Evolutionary conservation across 202 grass and related monocot genomes (phyloP).

Genomic region (Setaria italica): DNA sequence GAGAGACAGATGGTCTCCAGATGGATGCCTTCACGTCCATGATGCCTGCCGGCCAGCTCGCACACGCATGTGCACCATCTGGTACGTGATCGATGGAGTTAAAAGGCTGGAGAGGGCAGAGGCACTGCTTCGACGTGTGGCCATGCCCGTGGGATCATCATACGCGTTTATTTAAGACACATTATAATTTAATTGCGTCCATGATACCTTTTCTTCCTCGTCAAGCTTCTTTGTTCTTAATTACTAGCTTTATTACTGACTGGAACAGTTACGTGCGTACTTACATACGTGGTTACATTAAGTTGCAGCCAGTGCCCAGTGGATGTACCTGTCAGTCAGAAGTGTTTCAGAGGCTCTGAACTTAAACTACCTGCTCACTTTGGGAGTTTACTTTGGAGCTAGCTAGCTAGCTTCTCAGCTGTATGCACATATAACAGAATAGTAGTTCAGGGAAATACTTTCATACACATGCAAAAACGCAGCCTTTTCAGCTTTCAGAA

Average conservation of each 20-base stretch:
- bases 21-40: constrained; percentile 11
- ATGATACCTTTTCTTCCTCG: constrained; percentile 15
- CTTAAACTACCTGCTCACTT: not conserved
- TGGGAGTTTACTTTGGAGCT: constrained; percentile 22
- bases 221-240: constrained; percentile 15
- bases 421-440: not conserved
- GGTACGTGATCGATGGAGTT: constrained; percentile 20
- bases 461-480: not conserved
- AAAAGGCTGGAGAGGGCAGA: not conserved
- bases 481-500: constrained; percentile 5
- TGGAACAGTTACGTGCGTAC: no score
- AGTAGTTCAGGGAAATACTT: not conserved
- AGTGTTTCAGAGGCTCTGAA: not conserved
- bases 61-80: constrained; percentile 39
- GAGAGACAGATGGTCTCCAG: constrained; percentile 29
- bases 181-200: not conserved
- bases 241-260: no score
- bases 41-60: constrained; percentile 42
- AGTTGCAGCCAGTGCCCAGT: no score
- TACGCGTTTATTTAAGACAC: not conserved
- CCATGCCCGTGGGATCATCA: constrained; percentile 28
- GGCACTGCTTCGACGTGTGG: not conserved
- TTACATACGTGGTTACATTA: no score
- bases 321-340: not conserved
- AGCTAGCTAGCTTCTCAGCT: not conserved